Evolutionary conservation across 2,329 filamentous ascomycete species (phyloP), one percentile per base, ranked within the genome.

Genomic region (Rosellinia necatrix): DNA sequence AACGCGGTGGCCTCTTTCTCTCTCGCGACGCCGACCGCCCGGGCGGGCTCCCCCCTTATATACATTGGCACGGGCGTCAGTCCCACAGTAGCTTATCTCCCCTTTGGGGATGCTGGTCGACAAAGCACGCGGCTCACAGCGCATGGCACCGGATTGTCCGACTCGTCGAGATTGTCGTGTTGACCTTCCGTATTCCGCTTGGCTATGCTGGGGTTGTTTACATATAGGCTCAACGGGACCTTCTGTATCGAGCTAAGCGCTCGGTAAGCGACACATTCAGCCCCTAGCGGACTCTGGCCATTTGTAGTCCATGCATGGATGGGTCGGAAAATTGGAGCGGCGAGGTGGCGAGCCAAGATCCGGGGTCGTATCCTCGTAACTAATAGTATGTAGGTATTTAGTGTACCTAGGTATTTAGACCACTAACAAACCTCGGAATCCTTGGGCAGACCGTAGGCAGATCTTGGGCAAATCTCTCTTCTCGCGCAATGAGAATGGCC

Each of bases 161-260:
- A 50, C 29, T 42, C 15, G 38, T 44, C 34, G 22, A 49, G 41
- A 58, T 51, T 51, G 44, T 43, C 47, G 34, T 48, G 46, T 32
- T 38, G 37, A 59, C 56, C 56, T 59, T 59, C 56, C 56, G 47
- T 8, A 51, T 59, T 59, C 52, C 41, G 56, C 51, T 56, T 48
- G 24, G 38, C 37, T 47, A 29, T 42, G 38, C 43, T 35, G 47
- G 22, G 35, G 43, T 44, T 53, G 46, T 44, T 49, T 19, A 25
- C 25, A 25, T 38, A 52, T 35, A 49, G 41, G 49, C 43, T 54
- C 27, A 51, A 40, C 35, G 32, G 22, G 46, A 60, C 58, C 58
- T 60, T 55, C 58, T 53, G 25, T 15, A 55, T 60, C 21, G 21
- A 55, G 58, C 49, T 46, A 60, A 29, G 34, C 47, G 49, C 17